A percentile compares a stretch with the other conserved stretches of the same genome.
These are phyloP conservation scores for Aureoboletus auriporus DNA, from an alignment of 768 basidiomycete species.

Conservation along the genomic window DNA sequence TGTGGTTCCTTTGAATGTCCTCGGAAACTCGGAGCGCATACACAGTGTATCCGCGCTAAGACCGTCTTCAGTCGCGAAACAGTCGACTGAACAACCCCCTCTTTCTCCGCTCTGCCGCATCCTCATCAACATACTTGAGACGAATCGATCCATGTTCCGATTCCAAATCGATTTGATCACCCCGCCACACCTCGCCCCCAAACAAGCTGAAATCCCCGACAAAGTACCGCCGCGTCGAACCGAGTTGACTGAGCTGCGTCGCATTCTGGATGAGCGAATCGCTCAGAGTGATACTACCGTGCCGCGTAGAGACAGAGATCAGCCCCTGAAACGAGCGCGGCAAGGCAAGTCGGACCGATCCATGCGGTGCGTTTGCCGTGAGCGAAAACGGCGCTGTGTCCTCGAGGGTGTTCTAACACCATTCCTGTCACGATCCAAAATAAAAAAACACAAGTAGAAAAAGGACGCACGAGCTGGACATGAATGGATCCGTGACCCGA, in stretches of 20 bases:
- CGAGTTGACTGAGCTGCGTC: slow-evolving; percentile 22
- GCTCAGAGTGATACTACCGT: slow-evolving; percentile 14
- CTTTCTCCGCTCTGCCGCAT: not conserved
- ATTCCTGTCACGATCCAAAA: too few species aligned
- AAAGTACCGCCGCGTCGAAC: slow-evolving; percentile 17
- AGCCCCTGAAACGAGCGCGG: slow-evolving; percentile 23
- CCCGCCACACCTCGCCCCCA: slow-evolving; percentile 17
- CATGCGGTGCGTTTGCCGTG: slow-evolving; percentile 7
- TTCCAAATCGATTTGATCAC: slow-evolving; percentile 17
- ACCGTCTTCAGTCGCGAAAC: slow-evolving; percentile 10
- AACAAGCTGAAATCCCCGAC: slow-evolving; percentile 21
- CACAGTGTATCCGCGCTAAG: too few species aligned
- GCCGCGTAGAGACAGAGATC: slow-evolving; percentile 12
- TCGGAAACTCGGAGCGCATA: too few species aligned
- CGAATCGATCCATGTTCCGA: slow-evolving; percentile 14
- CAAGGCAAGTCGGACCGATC: slow-evolving; percentile 11
- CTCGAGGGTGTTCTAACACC: slow-evolving; percentile 14
- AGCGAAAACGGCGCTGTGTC: slow-evolving; percentile 15
- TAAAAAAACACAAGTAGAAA: too few species aligned
- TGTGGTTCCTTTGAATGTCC: too few species aligned
- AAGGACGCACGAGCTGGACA: slow-evolving; percentile 17
- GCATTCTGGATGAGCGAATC: slow-evolving; percentile 11
- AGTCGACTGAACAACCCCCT: slow-evolving; percentile 17
- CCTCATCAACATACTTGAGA: slow-evolving; percentile 21
- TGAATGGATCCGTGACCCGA: slow-evolving; percentile 15